These are phyloP conservation scores for Pilasporangium apinafurcum DNA, from an alignment of 352 stramenopile genomes.

Conservation along the genomic window DNA sequence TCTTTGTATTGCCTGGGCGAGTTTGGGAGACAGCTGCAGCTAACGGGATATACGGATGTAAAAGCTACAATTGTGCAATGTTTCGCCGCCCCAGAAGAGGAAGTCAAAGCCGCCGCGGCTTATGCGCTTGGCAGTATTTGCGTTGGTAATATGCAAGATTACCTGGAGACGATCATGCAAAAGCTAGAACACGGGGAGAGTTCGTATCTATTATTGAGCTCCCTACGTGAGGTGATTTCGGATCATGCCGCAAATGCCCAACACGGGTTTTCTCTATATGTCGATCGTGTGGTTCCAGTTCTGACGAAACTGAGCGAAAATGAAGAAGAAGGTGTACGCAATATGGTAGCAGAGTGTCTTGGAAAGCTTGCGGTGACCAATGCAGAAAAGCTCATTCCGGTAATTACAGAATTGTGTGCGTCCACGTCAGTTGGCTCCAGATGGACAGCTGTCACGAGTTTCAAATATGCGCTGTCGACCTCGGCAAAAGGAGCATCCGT, in stretches of 20 bases:
- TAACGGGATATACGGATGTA: slow-evolving; percentile 81
- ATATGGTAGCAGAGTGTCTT: slow-evolving; percentile 97
- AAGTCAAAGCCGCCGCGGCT: slow-evolving; percentile 95
- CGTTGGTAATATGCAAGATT: slow-evolving; percentile 90
- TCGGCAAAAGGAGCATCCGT: slow-evolving; percentile 26
- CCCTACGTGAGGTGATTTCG: slow-evolving; percentile 95
- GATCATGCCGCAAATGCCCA: slow-evolving; percentile 71
- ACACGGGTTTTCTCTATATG: slow-evolving; percentile 65
- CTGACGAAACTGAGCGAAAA: slow-evolving; percentile 90
- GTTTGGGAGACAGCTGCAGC: slow-evolving; percentile 90
- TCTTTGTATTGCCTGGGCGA: slow-evolving; percentile 94
- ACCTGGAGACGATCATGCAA: slow-evolving; percentile 90
- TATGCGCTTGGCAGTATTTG: slow-evolving; percentile 95
- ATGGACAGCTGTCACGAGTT: slow-evolving; percentile 90
- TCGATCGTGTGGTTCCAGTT: slow-evolving; percentile 90
- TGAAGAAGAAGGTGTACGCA: slow-evolving; percentile 94
- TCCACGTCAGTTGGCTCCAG: slow-evolving; percentile 50
- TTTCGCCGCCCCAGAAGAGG: slow-evolving; percentile 86
- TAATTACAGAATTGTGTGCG: slow-evolving; percentile 79
- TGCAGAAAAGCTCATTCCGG: slow-evolving; percentile 81
- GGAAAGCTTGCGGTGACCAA: slow-evolving; percentile 93
- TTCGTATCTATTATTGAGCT: slow-evolving; percentile 95
- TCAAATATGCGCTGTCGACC: slow-evolving; percentile 86
- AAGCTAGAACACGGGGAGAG: slow-evolving; percentile 88
- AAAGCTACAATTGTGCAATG: slow-evolving; percentile 87